These are phyloP conservation scores for Penicillium paneum DNA, from an alignment of 2,329 filamentous ascomycete species.

Conservation along the genomic window DNA sequence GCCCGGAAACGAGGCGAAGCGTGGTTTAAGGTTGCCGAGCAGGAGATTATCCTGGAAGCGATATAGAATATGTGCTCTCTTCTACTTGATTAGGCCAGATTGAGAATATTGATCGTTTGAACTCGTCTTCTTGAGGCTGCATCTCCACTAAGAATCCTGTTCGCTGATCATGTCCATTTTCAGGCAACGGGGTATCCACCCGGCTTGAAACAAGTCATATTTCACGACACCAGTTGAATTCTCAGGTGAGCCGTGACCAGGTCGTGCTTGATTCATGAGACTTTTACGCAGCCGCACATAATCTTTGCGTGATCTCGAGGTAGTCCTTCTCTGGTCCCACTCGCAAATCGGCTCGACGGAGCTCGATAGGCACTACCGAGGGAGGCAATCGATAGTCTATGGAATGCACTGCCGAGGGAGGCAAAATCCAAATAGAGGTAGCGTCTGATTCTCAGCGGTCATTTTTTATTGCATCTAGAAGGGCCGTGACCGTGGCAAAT, in stretches of 20 bases:
- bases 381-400: background rate
- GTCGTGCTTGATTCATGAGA: background rate
- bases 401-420: background rate
- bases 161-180: background rate
- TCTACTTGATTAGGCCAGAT: background rate
- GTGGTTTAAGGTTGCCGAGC: background rate
- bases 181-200: background rate
- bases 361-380: background rate
- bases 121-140: background rate
- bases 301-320: background rate
- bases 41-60: background rate
- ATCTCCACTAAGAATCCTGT: background rate
- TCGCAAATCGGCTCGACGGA: background rate
- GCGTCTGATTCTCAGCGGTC: background rate
- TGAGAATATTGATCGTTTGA: no score
- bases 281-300: background rate
- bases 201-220: background rate
- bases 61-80: background rate
- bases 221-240: background rate
- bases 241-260: background rate
- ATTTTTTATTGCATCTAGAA: no score
- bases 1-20: background rate
- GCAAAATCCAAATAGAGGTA: background rate
- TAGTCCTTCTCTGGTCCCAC: background rate
- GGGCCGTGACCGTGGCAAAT: background rate